Evolutionary conservation across 192 early-diverging fungal genomes (phyloP), one percentile per base, ranked within the genome.

Genomic region (Hyaloraphidium curvatum): DNA sequence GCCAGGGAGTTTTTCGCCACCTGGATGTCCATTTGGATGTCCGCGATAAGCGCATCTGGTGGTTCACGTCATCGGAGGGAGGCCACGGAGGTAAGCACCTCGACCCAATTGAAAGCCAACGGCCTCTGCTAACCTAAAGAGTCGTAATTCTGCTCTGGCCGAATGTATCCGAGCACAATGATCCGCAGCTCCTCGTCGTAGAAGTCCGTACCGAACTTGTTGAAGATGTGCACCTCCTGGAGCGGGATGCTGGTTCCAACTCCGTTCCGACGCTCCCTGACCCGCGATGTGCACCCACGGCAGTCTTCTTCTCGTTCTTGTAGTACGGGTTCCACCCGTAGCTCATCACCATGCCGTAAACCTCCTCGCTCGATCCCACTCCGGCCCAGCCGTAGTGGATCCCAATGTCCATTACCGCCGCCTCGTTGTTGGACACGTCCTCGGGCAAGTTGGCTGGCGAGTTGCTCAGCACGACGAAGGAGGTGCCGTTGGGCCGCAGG

Each of bases 301-400:
- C 91, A 13, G 87, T 89, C 39, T 83, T 76, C 67, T 91, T 87
- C 63, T 95, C 85, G 66, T 99, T 99, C 57, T 97, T 86, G 63
- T 89, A 86, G 62, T 81, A 97, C 13, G 95, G 95, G 67, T 99
- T 99, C 95, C 95, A 99, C 16, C 95, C 95, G 39, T 90, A 77
- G 53, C 84, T 57, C 33, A 62, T 59, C 28, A 96, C 93, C 93
- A 99, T 97, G n/a, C 87, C 86, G 39, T 77, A 76, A 3, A 97
- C 80, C 0, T 59, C 55, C 7, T 58, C 51, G 35, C 61, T 64
- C 50, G 28, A 60, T 17, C 72, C 78, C 19, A 97, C 76, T 26
- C 75, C 68, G 19, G 87, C 89, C 88, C 89, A 99, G 2, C 95
- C 95, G 56, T 82, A 88, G 70, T 96, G 92, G 50, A 99, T 86